Percentiles rank a stretch among this genome's conserved stretches.
phyloP scores from a whole-genome alignment of 768 basidiomycete genomes.

The Pisolithus orientalis region DNA sequence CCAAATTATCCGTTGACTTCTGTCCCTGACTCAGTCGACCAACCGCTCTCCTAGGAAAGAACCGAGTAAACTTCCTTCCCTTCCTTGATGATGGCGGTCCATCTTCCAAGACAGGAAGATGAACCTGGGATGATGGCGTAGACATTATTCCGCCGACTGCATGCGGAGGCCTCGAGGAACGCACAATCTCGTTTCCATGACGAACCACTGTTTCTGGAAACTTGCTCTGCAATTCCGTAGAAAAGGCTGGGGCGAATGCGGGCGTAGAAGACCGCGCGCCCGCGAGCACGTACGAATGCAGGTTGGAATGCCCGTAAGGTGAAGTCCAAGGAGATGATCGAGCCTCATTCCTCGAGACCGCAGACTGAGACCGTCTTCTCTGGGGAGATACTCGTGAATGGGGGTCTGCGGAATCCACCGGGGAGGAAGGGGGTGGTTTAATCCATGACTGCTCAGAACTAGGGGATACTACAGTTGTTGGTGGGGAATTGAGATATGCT shows the following conservation, averaged over 20 bases:
- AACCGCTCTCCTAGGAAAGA: slow-evolving; percentile 27
- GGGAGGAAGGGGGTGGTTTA: slow-evolving; percentile 6
- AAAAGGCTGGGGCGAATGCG: slow-evolving; percentile 8
- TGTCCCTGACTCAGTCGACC: slow-evolving; percentile 23
- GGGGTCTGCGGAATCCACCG: slow-evolving; percentile 6
- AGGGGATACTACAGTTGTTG: slow-evolving; percentile 8
- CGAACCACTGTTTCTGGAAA: slow-evolving; percentile 21
- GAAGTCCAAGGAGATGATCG: slow-evolving; percentile 25
- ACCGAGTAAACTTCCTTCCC: slow-evolving; percentile 22
- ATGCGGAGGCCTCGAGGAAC: slow-evolving; percentile 13
- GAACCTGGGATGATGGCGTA: slow-evolving; percentile 22
- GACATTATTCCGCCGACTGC: slow-evolving; percentile 14
- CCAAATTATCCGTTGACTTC: slow-evolving; percentile 22
- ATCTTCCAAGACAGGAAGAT: slow-evolving; percentile 19
- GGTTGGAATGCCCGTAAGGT: slow-evolving; percentile 25
- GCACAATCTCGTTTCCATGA: slow-evolving; percentile 23
- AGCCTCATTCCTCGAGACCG: slow-evolving; percentile 27
- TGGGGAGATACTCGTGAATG: slow-evolving; percentile 18
- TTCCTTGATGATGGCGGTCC: slow-evolving; percentile 16
- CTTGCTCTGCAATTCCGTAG: slow-evolving; percentile 18
- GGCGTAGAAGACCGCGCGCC: slow-evolving; percentile 22
- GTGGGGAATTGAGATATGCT: slow-evolving; percentile 11
- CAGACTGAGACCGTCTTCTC: slow-evolving; percentile 29
- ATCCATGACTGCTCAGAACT: slow-evolving; percentile 5
- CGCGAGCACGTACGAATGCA: slow-evolving; percentile 22